These are phyloP conservation scores for Persicaria tinctoria DNA, from an alignment of 148 eudicot genomes.

Conservation along the genomic window DNA sequence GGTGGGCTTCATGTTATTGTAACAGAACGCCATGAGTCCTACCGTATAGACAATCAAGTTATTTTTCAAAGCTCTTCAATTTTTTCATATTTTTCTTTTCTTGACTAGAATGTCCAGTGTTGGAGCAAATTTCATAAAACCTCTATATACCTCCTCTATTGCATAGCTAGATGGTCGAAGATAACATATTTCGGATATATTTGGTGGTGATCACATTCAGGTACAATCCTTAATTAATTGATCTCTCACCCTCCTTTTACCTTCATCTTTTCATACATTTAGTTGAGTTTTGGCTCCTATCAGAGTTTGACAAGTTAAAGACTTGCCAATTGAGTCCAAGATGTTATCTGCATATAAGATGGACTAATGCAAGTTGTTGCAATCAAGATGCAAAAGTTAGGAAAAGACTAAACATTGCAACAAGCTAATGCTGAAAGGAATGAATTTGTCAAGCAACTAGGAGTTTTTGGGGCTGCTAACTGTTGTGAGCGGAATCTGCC, in stretches of 20 bases:
- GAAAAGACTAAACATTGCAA: too few relatives aligned
- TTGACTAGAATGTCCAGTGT: neutral
- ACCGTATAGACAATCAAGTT: constrained; percentile 99
- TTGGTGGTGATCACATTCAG: constrained; percentile 98
- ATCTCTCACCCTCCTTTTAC: neutral
- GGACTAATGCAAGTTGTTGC: too few relatives aligned
- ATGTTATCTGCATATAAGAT: constrained; percentile 30
- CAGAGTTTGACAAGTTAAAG: constrained; percentile 98
- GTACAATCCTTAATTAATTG: constrained; percentile 21
- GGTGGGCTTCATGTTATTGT: constrained; percentile 99
- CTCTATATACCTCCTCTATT: neutral
- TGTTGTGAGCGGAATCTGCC: too few relatives aligned
- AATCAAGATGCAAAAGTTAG: too few relatives aligned
- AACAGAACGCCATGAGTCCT: constrained; percentile 98
- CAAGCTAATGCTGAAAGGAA: too few relatives aligned
- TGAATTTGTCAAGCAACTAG: too few relatives aligned
- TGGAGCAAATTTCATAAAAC: neutral
- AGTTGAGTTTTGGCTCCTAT: constrained; percentile 19
- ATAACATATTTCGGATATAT: constrained; percentile 84
- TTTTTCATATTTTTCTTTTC: neutral
- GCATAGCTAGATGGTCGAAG: constrained; percentile 94
- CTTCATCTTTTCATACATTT: neutral
- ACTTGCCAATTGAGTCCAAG: constrained; percentile 95
- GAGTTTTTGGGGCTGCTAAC: too few relatives aligned
- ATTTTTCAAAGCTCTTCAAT: neutral